phyloP scores from a whole-genome alignment of 1,284 basidiomycete genomes.

The Ustilago trichophora region DNA sequence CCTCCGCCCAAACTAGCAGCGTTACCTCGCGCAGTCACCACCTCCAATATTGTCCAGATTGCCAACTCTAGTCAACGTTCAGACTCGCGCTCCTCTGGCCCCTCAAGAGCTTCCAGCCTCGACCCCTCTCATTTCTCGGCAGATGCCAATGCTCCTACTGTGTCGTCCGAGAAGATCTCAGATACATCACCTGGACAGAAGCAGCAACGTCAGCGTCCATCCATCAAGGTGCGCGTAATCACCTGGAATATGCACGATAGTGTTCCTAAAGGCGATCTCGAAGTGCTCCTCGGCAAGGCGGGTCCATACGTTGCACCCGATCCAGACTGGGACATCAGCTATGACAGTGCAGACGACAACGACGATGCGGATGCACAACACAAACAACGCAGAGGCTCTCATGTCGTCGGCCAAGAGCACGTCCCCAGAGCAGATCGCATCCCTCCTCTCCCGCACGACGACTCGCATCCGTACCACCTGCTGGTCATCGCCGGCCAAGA shows the following conservation, averaged over 20 bases:
- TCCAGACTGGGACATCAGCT: constrained; percentile 49
- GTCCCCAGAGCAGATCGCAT: constrained; percentile 52
- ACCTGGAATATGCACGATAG: constrained; percentile 71
- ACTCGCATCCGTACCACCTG: constrained; percentile 79
- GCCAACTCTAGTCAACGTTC: neutral
- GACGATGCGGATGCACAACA: constrained; percentile 1
- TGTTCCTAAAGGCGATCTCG: constrained; percentile 76
- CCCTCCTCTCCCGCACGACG: constrained; percentile 56
- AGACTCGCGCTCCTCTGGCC: constrained; percentile 9
- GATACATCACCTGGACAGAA: too few species aligned
- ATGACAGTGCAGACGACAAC: constrained; percentile 36
- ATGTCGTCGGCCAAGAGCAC: constrained; percentile 51
- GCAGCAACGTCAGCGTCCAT: constrained; percentile 39
- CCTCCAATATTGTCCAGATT: constrained; percentile 14
- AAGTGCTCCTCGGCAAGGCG: constrained; percentile 77
- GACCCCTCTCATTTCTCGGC: constrained; percentile 21
- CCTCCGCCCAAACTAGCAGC: constrained; percentile 19
- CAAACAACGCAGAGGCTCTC: constrained; percentile 19
- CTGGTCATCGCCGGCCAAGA: constrained; percentile 80
- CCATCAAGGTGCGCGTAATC: constrained; percentile 69
- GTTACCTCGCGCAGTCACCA: constrained; percentile 20
- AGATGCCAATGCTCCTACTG: too few species aligned
- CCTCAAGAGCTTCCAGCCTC: constrained; percentile 34
- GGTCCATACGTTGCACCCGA: constrained; percentile 70
- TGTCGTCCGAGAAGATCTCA: too few species aligned